Percentiles rank a stretch among this genome's conserved stretches.
These are phyloP conservation scores for Postia placenta DNA, from an alignment of 768 basidiomycete species.

Conservation along the genomic window DNA sequence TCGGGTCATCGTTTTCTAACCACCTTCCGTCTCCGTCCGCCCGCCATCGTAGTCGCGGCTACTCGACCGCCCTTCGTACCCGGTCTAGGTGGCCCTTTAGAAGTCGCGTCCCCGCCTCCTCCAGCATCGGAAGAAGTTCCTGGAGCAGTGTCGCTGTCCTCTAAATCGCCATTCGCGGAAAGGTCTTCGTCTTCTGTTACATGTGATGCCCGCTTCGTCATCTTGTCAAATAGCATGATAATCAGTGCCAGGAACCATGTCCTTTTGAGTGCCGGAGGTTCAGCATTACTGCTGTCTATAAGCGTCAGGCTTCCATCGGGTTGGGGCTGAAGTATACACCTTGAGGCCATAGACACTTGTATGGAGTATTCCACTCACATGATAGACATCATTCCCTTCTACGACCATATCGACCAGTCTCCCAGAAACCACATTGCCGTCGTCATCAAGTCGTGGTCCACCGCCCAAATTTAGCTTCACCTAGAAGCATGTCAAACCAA, in stretches of 20 bases:
- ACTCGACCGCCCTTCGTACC: conserved; percentile 22
- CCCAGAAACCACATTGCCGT: conserved; percentile 42
- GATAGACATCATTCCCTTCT: conserved; percentile 63
- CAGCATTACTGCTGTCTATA: conserved; percentile 54
- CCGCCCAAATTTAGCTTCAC: conserved; percentile 69
- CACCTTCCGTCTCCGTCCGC: conserved; percentile 59
- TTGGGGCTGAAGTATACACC: conserved; percentile 44
- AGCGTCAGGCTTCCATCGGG: conserved; percentile 49
- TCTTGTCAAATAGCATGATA: conserved; percentile 23
- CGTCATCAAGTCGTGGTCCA: conserved; percentile 43
- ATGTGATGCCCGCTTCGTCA: conserved; percentile 11
- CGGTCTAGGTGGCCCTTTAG: conserved; percentile 22
- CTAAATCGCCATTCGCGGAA: conserved; percentile 17
- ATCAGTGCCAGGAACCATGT: conserved; percentile 68
- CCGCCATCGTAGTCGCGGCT: conserved; percentile 44
- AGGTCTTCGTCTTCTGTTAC: conserved; percentile 8
- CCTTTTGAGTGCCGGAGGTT: conserved; percentile 45
- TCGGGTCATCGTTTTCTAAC: conserved; percentile 40
- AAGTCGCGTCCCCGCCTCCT: conserved; percentile 35
- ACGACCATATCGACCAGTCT: conserved; percentile 78
- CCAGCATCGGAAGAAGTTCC: conserved; percentile 39
- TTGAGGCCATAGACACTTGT: conserved; percentile 7
- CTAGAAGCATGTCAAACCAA: too few species aligned
- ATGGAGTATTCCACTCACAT: conserved; percentile 42
- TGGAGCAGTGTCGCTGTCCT: conserved; percentile 35